Percentiles rank a stretch among this genome's conserved stretches.
phyloP scores from a whole-genome alignment of 176 grass and related monocot genomes.

The Zoysia japonica region DNA sequence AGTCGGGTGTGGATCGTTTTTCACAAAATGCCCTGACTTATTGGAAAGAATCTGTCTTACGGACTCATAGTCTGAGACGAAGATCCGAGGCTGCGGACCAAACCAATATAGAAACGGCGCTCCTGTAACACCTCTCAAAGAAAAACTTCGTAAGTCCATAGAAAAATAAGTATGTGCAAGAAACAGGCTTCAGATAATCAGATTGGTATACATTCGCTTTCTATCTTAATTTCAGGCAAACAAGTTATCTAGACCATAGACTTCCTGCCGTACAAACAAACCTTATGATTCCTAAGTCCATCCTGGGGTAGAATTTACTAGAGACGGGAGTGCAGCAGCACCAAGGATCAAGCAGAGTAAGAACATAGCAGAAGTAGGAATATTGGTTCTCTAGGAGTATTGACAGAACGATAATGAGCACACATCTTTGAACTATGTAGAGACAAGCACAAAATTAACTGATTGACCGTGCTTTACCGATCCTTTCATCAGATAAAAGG shows the following conservation, averaged over 20 bases:
- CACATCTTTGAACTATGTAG: not conserved
- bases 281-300: not conserved
- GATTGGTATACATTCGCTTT: not conserved
- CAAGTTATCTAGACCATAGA: not conserved
- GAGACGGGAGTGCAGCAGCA: not conserved
- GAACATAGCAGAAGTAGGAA: not conserved
- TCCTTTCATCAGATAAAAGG: constrained; percentile 28
- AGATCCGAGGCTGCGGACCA: constrained; percentile 36
- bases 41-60: constrained; percentile 51
- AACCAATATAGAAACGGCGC: constrained; percentile 52
- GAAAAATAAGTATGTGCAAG: not conserved
- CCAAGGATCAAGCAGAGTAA: not conserved
- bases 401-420: not conserved
- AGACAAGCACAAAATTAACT: not conserved
- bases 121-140: constrained; percentile 29
- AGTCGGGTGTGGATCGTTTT: constrained; percentile 35
- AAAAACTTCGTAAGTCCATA: not conserved
- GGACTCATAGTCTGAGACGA: constrained; percentile 41
- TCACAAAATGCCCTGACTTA: constrained; percentile 43
- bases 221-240: not conserved
- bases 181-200: not conserved
- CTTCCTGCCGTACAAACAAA: not conserved
- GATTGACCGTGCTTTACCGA: not conserved
- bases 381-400: not conserved
- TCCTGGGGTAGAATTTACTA: not conserved